Conservation (phyloP, 2,329 filamentous ascomycete species). For the Aureobasidium mangrovei region DNA sequence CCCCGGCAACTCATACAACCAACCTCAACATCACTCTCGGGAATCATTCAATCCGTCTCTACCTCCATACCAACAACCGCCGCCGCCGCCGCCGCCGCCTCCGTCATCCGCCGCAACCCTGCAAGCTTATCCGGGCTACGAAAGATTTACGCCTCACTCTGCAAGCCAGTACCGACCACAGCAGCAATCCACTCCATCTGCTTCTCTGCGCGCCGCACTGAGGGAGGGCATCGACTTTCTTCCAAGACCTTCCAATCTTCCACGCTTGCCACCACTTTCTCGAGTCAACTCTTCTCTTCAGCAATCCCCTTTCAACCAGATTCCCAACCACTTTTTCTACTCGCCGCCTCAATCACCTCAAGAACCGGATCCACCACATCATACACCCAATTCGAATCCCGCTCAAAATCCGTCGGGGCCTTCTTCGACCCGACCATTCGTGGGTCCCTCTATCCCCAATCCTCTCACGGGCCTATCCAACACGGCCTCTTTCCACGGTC, state of each 20-base stretch:
- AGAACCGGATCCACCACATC: conserved; percentile 2
- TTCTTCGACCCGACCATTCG: not conserved
- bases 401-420: not conserved
- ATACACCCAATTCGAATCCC: not conserved
- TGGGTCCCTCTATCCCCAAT: not conserved
- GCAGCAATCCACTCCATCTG: conserved; percentile 6
- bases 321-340: conserved; percentile 13
- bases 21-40: not conserved
- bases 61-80: conserved; percentile 1
- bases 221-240: conserved; percentile 11
- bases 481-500: not conserved
- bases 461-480: not conserved
- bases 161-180: not conserved
- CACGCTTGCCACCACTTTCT: not conserved
- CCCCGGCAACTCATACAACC: not conserved
- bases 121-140: not conserved
- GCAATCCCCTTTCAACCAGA: conserved; percentile 10
- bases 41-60: not conserved
- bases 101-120: not conserved
- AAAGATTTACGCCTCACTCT: not conserved
- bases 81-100: not conserved
- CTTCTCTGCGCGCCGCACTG: conserved; percentile 6
- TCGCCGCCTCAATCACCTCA: conserved; percentile 5
- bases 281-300: not conserved
- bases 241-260: conserved; percentile 6